Conservation (phyloP, 345 rosid genomes). For the Salix purpurea region DNA sequence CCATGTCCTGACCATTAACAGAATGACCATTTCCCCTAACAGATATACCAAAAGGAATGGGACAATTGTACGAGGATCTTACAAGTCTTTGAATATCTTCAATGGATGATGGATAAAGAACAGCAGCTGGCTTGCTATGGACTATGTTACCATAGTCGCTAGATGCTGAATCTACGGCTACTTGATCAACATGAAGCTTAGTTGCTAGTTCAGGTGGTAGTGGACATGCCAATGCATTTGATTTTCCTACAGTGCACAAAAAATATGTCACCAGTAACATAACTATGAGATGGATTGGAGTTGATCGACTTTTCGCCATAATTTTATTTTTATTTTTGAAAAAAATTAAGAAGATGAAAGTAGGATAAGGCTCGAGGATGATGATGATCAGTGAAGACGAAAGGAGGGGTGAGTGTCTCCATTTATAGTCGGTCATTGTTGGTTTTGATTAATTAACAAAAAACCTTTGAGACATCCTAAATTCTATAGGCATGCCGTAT, state of each 20-base stretch:
- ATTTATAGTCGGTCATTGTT: too few relatives aligned
- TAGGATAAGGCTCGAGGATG: too few relatives aligned
- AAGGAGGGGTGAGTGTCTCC: not conserved
- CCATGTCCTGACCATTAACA: slow-evolving; percentile 17
- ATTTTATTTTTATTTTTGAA: not conserved
- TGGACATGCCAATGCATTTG: not conserved
- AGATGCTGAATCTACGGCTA: slow-evolving; percentile 4
- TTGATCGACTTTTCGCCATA: not conserved
- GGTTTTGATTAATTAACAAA: too few relatives aligned
- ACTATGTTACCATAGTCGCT: slow-evolving; percentile 25
- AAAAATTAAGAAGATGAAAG: too few relatives aligned
- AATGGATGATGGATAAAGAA: slow-evolving; percentile 12
- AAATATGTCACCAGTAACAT: not conserved
- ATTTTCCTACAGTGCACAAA: not conserved
- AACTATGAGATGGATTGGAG: not conserved
- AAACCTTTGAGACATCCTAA: too few relatives aligned
- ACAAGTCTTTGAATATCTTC: slow-evolving; percentile 10
- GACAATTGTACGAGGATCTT: slow-evolving; percentile 12
- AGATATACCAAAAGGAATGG: slow-evolving; percentile 13
- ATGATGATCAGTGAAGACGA: not conserved
- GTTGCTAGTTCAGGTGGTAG: slow-evolving; percentile 3
- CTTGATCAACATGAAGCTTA: slow-evolving; percentile 3
- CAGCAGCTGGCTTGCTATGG: slow-evolving; percentile 20
- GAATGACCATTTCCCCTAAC: slow-evolving; percentile 23
- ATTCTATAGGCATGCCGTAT: too few relatives aligned